Evolutionary conservation across 345 rosid genomes (phyloP).

Genomic region (Eucalyptus melliodora): DNA sequence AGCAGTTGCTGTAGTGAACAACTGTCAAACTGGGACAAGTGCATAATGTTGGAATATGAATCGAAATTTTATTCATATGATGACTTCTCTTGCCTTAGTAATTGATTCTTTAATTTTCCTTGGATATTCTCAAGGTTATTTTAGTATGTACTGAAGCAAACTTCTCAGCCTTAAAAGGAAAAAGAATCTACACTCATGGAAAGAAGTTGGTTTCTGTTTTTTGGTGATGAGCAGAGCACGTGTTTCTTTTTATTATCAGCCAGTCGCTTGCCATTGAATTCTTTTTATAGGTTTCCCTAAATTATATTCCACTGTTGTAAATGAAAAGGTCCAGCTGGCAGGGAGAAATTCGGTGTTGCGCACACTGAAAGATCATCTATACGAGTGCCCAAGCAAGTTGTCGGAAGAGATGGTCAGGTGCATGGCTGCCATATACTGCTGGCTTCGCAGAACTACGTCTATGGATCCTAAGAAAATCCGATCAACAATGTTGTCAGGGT

Average conservation of each 20-base stretch:
- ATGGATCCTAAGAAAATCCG: slow-evolving; percentile 19
- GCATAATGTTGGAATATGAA: neutral
- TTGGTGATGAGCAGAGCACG: neutral
- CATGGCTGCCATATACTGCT: slow-evolving; percentile 79
- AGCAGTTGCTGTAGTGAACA: neutral
- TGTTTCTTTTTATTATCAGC: neutral
- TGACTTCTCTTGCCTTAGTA: neutral
- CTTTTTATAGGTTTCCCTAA: neutral
- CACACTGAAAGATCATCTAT: slow-evolving; percentile 69
- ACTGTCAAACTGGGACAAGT: neutral
- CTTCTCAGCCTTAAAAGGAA: neutral
- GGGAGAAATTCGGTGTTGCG: slow-evolving; percentile 25
- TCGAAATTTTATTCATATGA: neutral
- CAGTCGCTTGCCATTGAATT: neutral
- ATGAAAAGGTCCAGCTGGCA: neutral
- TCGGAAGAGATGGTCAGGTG: slow-evolving; percentile 91
- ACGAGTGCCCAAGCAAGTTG: slow-evolving; percentile 78
- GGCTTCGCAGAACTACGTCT: slow-evolving; percentile 50
- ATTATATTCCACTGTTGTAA: neutral
- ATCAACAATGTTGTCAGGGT: slow-evolving; percentile 48
- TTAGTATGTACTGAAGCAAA: neutral
- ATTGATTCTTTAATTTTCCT: neutral
- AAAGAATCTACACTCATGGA: neutral
- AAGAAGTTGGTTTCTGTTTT: neutral
- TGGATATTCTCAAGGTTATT: neutral